Conservation (phyloP, 768 basidiomycete genomes). For the Phanerochaete carnosa region DNA sequence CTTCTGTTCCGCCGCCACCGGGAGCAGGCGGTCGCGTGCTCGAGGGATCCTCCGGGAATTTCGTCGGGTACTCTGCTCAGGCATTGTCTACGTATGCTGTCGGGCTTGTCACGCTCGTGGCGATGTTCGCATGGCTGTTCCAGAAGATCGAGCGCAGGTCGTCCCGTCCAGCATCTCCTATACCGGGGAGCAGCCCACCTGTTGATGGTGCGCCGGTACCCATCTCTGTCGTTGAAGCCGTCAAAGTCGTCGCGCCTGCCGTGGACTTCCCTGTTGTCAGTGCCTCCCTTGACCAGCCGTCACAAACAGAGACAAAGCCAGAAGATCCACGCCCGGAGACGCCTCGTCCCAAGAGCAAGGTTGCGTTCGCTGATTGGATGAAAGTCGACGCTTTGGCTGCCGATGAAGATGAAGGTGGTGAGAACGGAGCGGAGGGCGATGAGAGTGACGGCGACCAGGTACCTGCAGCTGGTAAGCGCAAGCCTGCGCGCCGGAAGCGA, state of each 20-base stretch:
- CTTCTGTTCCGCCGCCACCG: conserved; percentile 6
- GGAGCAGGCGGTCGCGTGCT: background rate
- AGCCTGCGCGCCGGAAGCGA: conserved; percentile 22
- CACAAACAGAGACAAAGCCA: background rate
- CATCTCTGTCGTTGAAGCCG: background rate
- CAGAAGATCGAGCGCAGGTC: background rate
- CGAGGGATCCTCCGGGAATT: background rate
- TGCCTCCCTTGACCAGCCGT: background rate
- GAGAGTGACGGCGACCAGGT: conserved; percentile 50
- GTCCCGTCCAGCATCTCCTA: background rate
- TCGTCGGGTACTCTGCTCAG: background rate
- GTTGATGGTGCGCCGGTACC: background rate
- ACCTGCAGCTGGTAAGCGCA: conserved; percentile 41
- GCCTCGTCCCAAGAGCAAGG: background rate
- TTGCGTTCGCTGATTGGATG: background rate
- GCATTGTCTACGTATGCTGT: conserved; percentile 12
- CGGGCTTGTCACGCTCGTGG: conserved; percentile 5
- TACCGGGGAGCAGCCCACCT: background rate
- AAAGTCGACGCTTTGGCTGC: background rate
- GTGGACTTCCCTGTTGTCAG: background rate
- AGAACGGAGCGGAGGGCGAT: conserved; percentile 42
- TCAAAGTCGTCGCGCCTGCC: background rate
- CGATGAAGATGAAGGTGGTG: conserved; percentile 32
- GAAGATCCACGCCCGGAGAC: background rate
- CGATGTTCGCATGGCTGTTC: conserved; percentile 1